Conservation (phyloP, 228 moss, liverwort and hornwort species). For the Sphagnum fallax region DNA sequence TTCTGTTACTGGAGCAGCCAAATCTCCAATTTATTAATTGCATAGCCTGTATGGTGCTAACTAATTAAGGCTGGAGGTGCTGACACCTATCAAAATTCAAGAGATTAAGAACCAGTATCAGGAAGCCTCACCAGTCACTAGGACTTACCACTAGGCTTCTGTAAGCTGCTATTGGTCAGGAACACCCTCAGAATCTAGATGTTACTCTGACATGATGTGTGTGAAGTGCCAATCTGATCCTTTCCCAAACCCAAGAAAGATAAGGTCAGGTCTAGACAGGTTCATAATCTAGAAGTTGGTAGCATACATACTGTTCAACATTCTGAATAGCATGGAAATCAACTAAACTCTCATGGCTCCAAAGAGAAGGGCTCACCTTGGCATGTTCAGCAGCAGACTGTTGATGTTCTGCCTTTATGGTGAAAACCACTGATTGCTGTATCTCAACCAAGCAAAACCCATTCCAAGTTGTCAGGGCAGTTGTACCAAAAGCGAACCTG, state of each 20-base stretch:
- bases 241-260: background rate
- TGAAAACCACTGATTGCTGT: slow-evolving; percentile 30
- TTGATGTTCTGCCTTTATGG: slow-evolving; percentile 24
- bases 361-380: slow-evolving; percentile 17
- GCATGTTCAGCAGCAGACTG: slow-evolving; percentile 34
- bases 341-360: background rate
- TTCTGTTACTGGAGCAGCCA: slow-evolving; percentile 16
- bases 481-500: background rate
- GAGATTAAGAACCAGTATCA: background rate
- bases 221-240: no score
- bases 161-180: background rate
- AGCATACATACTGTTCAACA: background rate
- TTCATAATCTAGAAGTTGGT: background rate
- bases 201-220: background rate
- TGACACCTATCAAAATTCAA: slow-evolving; percentile 18
- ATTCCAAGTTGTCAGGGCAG: slow-evolving; percentile 4
- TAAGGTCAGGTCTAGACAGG: background rate
- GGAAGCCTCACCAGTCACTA: background rate
- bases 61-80: slow-evolving; percentile 50
- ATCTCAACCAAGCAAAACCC: slow-evolving; percentile 30
- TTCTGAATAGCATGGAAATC: background rate
- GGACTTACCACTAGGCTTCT: background rate
- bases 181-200: background rate
- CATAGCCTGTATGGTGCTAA: slow-evolving; percentile 68
- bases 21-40: slow-evolving; percentile 49